phyloP scores from a whole-genome alignment of 2,329 filamentous ascomycete genomes.

The Epichloe glyceriae region DNA sequence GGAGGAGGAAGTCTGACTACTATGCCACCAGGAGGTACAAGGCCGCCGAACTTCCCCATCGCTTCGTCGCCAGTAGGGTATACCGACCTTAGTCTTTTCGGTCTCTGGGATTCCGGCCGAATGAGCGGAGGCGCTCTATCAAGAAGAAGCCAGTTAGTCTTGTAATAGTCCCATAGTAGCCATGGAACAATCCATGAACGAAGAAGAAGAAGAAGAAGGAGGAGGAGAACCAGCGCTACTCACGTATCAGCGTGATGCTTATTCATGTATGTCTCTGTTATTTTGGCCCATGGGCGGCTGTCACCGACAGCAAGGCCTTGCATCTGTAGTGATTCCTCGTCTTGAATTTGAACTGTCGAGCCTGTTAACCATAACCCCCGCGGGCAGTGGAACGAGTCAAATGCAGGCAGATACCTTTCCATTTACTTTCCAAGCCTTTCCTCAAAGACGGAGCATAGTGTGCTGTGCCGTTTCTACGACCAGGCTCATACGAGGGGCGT shows the following conservation, averaged over 20 bases:
- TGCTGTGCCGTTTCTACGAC: constrained; percentile 1
- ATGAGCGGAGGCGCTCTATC: constrained; percentile 8
- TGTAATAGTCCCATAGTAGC: too few relatives aligned
- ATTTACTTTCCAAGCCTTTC: constrained; percentile 7
- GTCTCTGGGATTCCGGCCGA: background rate
- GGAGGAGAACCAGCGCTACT: background rate
- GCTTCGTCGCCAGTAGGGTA: background rate
- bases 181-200: background rate
- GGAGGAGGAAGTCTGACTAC: background rate
- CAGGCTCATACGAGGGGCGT: constrained; percentile 9
- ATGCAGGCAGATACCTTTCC: constrained; percentile 9
- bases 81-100: background rate
- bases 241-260: constrained; percentile 6
- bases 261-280: constrained; percentile 4
- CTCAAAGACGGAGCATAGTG: constrained; percentile 8
- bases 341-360: constrained; percentile 9
- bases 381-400: background rate
- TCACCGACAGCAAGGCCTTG: constrained; percentile 11
- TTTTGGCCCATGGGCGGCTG: constrained; percentile 12
- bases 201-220: background rate
- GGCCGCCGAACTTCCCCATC: background rate
- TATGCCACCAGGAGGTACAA: background rate
- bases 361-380: background rate
- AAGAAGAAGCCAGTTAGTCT: background rate
- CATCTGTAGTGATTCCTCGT: constrained; percentile 13